Conservation (phyloP, 331 rosid species). For the Acacia concinna region DNA sequence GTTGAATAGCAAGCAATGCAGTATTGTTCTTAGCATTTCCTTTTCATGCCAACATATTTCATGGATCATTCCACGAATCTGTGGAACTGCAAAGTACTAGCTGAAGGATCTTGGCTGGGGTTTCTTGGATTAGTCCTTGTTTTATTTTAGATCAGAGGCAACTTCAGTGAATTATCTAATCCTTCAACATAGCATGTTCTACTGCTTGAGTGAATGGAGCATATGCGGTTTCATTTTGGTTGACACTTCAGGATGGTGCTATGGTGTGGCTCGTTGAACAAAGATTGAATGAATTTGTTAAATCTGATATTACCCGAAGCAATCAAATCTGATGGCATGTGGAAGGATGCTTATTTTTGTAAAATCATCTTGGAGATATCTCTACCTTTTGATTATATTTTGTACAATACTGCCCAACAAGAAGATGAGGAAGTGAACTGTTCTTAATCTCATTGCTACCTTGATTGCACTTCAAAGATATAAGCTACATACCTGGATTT, state of each 20-base stretch:
- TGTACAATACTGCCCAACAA: constrained; percentile 48
- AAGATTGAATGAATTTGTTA: constrained; percentile 35
- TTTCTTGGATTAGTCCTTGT: constrained; percentile 42
- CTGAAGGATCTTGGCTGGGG: constrained; percentile 42
- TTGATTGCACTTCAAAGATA: constrained; percentile 47
- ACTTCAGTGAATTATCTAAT: constrained; percentile 38
- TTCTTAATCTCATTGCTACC: constrained; percentile 53
- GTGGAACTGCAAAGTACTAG: constrained; percentile 39
- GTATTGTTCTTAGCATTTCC: constrained; percentile 35
- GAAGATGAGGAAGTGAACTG: constrained; percentile 50
- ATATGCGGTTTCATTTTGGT: constrained; percentile 32
- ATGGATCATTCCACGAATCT: constrained; percentile 44
- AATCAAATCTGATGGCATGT: constrained; percentile 40
- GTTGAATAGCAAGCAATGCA: constrained; percentile 38
- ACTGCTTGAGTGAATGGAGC: constrained; percentile 37
- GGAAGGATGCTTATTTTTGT: constrained; percentile 41
- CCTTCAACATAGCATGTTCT: constrained; percentile 20
- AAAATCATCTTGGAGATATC: constrained; percentile 50
- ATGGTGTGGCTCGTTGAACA: constrained; percentile 33
- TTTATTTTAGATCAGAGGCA: constrained; percentile 38
- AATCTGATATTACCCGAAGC: constrained; percentile 49
- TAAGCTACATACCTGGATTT: constrained; percentile 58
- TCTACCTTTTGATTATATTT: constrained; percentile 46
- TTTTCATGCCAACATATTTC: constrained; percentile 47
- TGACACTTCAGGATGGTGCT: constrained; percentile 36